A percentile compares a stretch with the other conserved stretches of the same genome.
These are phyloP conservation scores for Candolleomyces aberdarensis DNA, from an alignment of 768 basidiomycete species.

Conservation along the genomic window DNA sequence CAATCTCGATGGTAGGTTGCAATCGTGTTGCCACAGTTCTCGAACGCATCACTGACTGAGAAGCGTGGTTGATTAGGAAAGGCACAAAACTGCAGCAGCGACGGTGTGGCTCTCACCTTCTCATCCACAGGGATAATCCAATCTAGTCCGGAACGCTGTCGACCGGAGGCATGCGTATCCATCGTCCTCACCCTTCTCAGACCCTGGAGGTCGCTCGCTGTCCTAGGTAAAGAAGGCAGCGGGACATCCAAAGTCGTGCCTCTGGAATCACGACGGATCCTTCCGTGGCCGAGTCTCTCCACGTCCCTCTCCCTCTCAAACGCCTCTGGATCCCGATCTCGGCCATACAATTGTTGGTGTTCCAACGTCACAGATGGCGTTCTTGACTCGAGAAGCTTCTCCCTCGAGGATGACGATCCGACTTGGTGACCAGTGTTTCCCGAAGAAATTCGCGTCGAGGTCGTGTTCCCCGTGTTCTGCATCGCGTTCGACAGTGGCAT, in stretches of 20 bases:
- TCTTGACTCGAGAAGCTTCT: neutral
- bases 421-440: neutral
- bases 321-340: no score
- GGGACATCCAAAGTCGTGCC: neutral
- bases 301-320: neutral
- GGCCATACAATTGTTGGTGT: neutral
- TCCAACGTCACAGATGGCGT: neutral
- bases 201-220: neutral
- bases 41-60: conserved; percentile 13
- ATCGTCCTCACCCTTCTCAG: conserved; percentile 13
- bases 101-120: conserved; percentile 17
- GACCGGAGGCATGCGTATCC: conserved; percentile 14
- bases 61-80: neutral
- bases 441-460: neutral
- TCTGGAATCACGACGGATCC: neutral
- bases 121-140: conserved; percentile 37
- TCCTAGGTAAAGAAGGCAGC: conserved; percentile 1
- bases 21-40: conserved; percentile 52
- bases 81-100: neutral
- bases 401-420: neutral
- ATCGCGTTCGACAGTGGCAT: neutral
- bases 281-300: neutral
- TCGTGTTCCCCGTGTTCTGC: neutral
- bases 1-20: conserved; percentile 47
- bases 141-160: conserved; percentile 31